Percentiles rank a stretch among this genome's conserved stretches.
phyloP scores from a whole-genome alignment of 169 alveolate species.

The Cryptosporidium ubiquitum region DNA sequence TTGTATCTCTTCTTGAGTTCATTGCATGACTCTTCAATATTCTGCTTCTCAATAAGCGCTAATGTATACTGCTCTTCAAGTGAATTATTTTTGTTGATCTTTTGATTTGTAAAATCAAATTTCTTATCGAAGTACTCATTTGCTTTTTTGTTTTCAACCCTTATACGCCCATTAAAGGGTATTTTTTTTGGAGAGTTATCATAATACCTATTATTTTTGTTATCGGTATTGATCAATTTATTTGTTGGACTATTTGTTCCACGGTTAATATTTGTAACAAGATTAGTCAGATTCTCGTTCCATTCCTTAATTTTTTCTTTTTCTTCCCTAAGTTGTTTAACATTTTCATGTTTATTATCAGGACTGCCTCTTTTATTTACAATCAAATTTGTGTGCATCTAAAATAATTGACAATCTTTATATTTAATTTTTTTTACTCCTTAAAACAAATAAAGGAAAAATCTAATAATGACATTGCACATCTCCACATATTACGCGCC shows the following conservation, averaged over 20 bases:
- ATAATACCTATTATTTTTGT: background rate
- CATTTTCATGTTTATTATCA: background rate
- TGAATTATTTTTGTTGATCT: background rate
- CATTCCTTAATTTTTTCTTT: constrained; percentile 70
- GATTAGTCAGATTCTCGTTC: constrained; percentile 63
- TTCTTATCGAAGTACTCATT: background rate
- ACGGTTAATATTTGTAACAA: constrained; percentile 23
- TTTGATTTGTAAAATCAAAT: background rate
- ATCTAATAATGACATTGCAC: constrained; percentile 66
- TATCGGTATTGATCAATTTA: background rate
- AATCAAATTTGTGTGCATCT: constrained; percentile 8
- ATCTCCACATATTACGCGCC: constrained; percentile 75
- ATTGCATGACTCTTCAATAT: constrained; percentile 60
- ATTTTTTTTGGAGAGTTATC: background rate
- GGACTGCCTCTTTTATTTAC: background rate
- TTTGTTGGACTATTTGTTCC: background rate
- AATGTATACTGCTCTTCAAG: constrained; percentile 51
- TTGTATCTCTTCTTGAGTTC: constrained; percentile 61
- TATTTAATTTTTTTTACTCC: background rate
- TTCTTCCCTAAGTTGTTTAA: constrained; percentile 26
- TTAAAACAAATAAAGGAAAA: background rate
- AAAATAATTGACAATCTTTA: background rate
- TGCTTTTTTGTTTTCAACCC: background rate
- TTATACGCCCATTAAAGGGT: background rate
- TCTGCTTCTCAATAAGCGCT: constrained; percentile 43